These are phyloP conservation scores for Cadophora malorum DNA, from an alignment of 2,329 filamentous ascomycete species.

Conservation along the genomic window DNA sequence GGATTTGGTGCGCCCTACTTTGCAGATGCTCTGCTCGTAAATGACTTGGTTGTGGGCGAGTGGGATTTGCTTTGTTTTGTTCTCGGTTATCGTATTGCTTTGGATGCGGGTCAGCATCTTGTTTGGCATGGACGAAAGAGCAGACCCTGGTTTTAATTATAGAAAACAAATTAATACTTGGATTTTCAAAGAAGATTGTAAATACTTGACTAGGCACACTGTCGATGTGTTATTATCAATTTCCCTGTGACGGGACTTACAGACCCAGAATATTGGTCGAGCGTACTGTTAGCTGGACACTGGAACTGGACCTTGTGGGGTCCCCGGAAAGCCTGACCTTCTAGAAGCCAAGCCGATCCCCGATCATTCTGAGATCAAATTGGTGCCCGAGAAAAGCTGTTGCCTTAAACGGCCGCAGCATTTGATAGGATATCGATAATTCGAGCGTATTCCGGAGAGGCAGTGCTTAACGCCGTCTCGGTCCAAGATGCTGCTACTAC, in stretches of 20 bases:
- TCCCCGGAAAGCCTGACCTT: background rate
- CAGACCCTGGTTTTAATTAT: too few relatives aligned
- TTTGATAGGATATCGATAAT: background rate
- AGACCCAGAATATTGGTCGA: background rate
- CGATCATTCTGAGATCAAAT: background rate
- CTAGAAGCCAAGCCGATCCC: slow-evolving; percentile 8
- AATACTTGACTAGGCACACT: too few relatives aligned
- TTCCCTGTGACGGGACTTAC: too few relatives aligned
- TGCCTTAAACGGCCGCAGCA: background rate
- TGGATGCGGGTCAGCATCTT: background rate
- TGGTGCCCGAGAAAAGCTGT: slow-evolving; percentile 4
- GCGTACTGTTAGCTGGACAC: background rate
- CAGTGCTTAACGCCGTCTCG: background rate
- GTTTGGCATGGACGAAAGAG: too few relatives aligned
- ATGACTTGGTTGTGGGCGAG: background rate
- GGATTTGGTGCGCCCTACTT: background rate
- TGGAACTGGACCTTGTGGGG: background rate
- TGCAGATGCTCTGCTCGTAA: background rate
- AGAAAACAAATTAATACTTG: too few relatives aligned
- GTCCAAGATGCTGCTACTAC: background rate
- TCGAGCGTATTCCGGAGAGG: background rate
- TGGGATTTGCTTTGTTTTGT: background rate
- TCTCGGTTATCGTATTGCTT: slow-evolving; percentile 6
- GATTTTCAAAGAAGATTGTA: too few relatives aligned
- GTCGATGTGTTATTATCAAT: too few relatives aligned